Conservation (phyloP, 768 basidiomycete genomes). For the Rhizopogon rudus region DNA sequence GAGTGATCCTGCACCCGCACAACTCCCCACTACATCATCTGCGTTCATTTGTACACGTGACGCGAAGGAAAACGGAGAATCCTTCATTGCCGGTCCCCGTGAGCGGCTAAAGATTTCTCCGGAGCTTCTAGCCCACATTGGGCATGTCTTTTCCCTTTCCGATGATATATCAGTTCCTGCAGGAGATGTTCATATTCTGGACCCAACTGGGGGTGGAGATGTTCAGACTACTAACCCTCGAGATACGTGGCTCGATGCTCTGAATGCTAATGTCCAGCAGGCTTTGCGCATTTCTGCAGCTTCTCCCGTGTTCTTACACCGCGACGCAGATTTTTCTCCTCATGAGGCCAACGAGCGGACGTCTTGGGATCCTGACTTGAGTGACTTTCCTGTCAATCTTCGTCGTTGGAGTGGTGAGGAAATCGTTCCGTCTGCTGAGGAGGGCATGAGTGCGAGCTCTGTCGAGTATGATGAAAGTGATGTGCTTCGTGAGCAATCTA, state of each 20-base stretch:
- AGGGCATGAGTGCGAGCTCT: background rate
- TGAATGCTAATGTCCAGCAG: background rate
- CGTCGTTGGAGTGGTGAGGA: background rate
- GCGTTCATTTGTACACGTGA: background rate
- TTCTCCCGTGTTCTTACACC: background rate
- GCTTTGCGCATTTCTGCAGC: background rate
- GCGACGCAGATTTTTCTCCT: background rate
- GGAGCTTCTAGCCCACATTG: background rate
- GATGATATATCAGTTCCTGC: background rate
- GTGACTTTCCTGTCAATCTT: background rate
- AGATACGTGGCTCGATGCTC: background rate
- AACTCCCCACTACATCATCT: background rate
- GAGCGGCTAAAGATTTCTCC: background rate
- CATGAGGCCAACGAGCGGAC: background rate
- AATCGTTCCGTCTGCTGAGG: background rate
- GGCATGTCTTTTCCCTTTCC: background rate
- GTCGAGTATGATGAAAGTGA: background rate
- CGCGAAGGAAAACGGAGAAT: background rate
- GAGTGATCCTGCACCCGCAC: background rate
- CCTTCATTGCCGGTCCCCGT: background rate
- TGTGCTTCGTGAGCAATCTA: background rate
- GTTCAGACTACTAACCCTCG: background rate
- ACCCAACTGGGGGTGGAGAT: background rate
- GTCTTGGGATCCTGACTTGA: background rate
- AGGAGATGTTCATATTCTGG: background rate